Conservation (phyloP, 257 asterid species). For the Solanum medicagineum region DNA sequence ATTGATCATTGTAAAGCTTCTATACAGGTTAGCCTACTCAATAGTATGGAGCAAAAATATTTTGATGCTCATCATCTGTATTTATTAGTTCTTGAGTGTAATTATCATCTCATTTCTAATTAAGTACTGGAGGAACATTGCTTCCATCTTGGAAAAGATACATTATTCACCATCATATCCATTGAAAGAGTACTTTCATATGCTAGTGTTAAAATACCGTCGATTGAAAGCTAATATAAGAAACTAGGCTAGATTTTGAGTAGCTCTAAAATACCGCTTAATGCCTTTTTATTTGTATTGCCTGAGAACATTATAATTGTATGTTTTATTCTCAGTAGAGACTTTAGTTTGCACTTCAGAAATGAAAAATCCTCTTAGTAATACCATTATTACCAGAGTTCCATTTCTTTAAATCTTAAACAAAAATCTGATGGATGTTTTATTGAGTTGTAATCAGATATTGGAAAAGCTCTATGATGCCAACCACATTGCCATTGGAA, state of each 20-base stretch:
- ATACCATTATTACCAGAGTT: background rate
- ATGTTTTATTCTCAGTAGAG: background rate
- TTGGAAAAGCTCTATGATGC: slow-evolving; percentile 59
- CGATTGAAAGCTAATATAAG: background rate
- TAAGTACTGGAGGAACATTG: background rate
- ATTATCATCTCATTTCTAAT: background rate
- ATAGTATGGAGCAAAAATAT: background rate
- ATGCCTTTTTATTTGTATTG: background rate
- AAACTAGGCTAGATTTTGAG: background rate
- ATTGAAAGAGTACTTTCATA: background rate
- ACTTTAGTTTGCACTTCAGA: background rate
- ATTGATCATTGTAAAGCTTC: slow-evolving; percentile 69
- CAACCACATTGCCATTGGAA: slow-evolving; percentile 68
- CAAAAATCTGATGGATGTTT: background rate
- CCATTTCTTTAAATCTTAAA: background rate
- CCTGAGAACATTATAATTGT: background rate
- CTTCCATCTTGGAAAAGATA: background rate
- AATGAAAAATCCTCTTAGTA: background rate
- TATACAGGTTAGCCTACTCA: slow-evolving; percentile 32
- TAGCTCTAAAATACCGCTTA: background rate
- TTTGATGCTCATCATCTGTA: background rate
- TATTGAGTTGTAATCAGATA: slow-evolving; percentile 34
- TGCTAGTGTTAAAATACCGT: background rate
- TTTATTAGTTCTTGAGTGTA: background rate
- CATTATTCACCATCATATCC: background rate